phyloP scores from a whole-genome alignment of 2,329 filamentous ascomycete species.

The Aspergillaceae sp. region DNA sequence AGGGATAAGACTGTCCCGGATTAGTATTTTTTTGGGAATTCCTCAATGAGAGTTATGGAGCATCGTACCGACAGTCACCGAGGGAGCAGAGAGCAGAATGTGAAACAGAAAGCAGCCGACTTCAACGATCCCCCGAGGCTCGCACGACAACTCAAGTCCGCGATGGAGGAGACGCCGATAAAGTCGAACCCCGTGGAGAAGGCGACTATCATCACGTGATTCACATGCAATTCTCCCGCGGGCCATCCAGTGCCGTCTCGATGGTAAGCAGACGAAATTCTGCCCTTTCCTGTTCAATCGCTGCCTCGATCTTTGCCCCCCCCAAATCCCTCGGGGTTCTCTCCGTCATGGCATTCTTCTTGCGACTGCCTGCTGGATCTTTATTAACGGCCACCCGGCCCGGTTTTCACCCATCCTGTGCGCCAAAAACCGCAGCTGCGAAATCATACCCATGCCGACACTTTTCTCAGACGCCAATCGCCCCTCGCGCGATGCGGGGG shows the following conservation, averaged over 20 bases:
- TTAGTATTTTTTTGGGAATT: too few species aligned
- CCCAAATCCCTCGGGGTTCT: not conserved
- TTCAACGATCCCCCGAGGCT: not conserved
- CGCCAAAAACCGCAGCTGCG: conserved; percentile 4
- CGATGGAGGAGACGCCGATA: conserved; percentile 9
- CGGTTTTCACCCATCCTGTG: conserved; percentile 9
- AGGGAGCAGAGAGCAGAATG: not conserved
- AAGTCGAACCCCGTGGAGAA: not conserved
- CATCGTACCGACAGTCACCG: not conserved
- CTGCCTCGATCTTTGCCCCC: too few species aligned
- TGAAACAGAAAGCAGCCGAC: not conserved
- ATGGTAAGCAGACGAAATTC: not conserved
- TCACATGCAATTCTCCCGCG: conserved; percentile 13
- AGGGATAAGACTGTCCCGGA: not conserved
- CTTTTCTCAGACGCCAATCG: conserved; percentile 24
- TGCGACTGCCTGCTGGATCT: conserved; percentile 17
- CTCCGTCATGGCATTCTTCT: conserved; percentile 25
- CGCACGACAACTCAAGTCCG: not conserved
- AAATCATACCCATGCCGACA: conserved; percentile 21
- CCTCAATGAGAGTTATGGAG: too few species aligned
- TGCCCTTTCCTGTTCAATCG: too few species aligned
- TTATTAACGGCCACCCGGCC: conserved; percentile 12
- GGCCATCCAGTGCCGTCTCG: not conserved
- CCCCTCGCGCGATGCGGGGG: conserved; percentile 11
- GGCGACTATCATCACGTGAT: conserved; percentile 12